Percentiles rank a stretch among this genome's conserved stretches.
phyloP scores from a whole-genome alignment of 208 protist genomes.

The Spongospora subterranea region DNA sequence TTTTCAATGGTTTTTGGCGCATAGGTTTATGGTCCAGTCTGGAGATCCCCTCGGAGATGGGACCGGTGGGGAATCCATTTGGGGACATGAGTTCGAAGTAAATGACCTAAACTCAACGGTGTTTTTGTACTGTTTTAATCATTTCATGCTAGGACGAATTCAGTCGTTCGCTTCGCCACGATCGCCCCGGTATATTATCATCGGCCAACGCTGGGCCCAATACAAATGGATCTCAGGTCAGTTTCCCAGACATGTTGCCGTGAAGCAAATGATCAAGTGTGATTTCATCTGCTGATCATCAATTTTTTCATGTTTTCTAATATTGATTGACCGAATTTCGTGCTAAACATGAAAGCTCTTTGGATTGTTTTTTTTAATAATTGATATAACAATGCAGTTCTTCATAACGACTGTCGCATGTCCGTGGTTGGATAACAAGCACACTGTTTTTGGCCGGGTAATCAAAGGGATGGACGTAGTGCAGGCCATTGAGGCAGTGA shows the following conservation, averaged over 20 bases:
- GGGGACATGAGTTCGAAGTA: constrained; percentile 82
- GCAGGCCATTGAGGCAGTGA: constrained; percentile 78
- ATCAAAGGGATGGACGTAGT: constrained; percentile 76
- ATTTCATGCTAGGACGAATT: constrained; percentile 81
- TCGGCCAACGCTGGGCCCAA: constrained; percentile 90
- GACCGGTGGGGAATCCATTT: constrained; percentile 90
- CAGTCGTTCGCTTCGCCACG: constrained; percentile 68
- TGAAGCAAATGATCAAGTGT: not conserved
- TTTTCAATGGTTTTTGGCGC: not conserved
- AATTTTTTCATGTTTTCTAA: not conserved
- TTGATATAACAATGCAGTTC: constrained; percentile 68
- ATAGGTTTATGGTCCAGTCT: constrained; percentile 66
- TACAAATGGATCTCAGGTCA: constrained; percentile 72
- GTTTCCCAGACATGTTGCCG: not conserved
- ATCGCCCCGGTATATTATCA: constrained; percentile 83
- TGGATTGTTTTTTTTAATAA: constrained; percentile 28
- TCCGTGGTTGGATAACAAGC: constrained; percentile 81
- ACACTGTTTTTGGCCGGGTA: constrained; percentile 92
- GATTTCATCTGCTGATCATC: not conserved
- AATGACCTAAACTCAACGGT: not conserved
- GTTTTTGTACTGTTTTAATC: not conserved
- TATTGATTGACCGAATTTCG: too few species aligned
- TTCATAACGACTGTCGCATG: constrained; percentile 77
- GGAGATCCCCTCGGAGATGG: constrained; percentile 81
- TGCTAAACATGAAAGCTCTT: not conserved